A percentile compares a stretch with the other conserved stretches of the same genome.
Evolutionary conservation across 1,284 basidiomycete genomes (phyloP).

Genomic region (Tilletia indica): DNA sequence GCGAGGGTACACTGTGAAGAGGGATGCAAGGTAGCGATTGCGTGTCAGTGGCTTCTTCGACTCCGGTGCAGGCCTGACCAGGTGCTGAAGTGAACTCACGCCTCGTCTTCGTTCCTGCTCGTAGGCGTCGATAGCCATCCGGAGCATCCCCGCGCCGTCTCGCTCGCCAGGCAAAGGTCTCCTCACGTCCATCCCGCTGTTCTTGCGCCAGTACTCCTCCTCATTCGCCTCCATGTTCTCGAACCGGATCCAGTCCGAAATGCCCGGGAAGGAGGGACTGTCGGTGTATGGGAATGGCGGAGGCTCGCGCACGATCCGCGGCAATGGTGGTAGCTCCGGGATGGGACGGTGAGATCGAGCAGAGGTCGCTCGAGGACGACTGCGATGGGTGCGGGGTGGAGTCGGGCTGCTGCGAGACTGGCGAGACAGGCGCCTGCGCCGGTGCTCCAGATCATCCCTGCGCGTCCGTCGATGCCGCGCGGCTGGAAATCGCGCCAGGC

Average conservation of each 20-base stretch:
- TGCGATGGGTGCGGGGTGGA: slow-evolving; percentile 6
- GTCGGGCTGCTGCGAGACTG: background rate
- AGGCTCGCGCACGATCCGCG: background rate
- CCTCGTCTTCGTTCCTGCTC: background rate
- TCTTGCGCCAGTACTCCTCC: slow-evolving; percentile 12
- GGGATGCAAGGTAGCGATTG: background rate
- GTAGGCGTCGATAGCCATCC: slow-evolving; percentile 11
- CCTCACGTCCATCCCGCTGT: background rate
- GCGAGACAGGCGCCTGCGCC: slow-evolving; percentile 5
- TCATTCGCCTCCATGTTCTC: slow-evolving; percentile 6
- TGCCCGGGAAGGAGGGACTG: background rate
- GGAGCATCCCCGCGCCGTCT: background rate
- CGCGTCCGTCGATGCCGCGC: slow-evolving; percentile 12
- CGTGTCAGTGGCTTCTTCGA: too few relatives aligned
- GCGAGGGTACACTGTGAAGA: background rate
- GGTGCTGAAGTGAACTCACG: background rate
- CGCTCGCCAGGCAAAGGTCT: slow-evolving; percentile 9
- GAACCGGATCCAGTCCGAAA: slow-evolving; percentile 4
- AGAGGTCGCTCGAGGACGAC: slow-evolving; percentile 16
- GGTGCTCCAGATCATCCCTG: slow-evolving; percentile 8
- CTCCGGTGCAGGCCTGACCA: too few relatives aligned
- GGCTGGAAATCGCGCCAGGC: slow-evolving; percentile 16
- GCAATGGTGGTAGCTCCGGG: background rate
- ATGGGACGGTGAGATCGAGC: slow-evolving; percentile 2
- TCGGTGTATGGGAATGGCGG: background rate